Conservation (phyloP, 345 rosid genomes). For the Angophora floribunda region DNA sequence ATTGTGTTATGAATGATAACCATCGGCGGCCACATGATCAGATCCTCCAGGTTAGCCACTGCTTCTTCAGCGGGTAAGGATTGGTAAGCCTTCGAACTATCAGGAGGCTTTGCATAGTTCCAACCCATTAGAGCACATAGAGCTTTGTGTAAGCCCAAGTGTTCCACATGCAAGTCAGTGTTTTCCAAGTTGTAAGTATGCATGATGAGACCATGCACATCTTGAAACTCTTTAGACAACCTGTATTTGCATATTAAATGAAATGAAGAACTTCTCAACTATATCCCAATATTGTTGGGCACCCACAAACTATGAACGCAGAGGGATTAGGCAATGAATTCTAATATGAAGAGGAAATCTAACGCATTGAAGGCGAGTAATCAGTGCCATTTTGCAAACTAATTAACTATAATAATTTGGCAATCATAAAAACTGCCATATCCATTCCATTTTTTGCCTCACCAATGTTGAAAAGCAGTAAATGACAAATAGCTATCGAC, state of each 20-base stretch:
- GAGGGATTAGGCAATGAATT: slow-evolving; percentile 2
- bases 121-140: slow-evolving; percentile 95
- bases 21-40: slow-evolving; percentile 94
- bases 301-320: slow-evolving; percentile 15
- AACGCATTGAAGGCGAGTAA: background rate
- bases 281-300: background rate
- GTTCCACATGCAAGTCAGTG: slow-evolving; percentile 69
- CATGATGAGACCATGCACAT: slow-evolving; percentile 88
- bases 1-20: slow-evolving; percentile 89
- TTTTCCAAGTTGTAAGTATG: slow-evolving; percentile 85
- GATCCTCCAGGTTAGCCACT: slow-evolving; percentile 73
- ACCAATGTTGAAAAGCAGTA: background rate
- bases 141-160: slow-evolving; percentile 96
- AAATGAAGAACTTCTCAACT: slow-evolving; percentile 36
- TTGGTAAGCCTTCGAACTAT: slow-evolving; percentile 76
- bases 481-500: background rate
- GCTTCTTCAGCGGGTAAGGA: slow-evolving; percentile 69
- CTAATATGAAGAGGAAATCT: background rate
- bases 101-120: slow-evolving; percentile 78
- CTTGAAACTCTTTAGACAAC: slow-evolving; percentile 78
- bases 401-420: background rate
- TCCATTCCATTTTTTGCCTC: background rate
- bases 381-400: background rate
- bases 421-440: background rate
- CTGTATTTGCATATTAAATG: slow-evolving; percentile 69